Conservation (phyloP, 306 rosid genomes). For the Cajanus cajan region DNA sequence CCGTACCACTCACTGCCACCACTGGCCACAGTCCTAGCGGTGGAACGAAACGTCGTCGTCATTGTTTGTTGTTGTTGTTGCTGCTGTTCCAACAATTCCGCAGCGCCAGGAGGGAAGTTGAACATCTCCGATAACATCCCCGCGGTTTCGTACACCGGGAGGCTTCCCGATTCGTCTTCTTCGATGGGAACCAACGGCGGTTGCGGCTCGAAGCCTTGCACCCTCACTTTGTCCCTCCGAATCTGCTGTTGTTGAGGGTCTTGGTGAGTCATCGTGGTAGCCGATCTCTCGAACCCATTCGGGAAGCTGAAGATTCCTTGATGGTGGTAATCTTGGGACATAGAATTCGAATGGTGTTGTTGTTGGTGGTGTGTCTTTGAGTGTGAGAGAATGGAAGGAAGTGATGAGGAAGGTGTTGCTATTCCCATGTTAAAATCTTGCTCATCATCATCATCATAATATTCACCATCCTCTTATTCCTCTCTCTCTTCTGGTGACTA, state of each 20-base stretch:
- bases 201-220: slow-evolving; percentile 54
- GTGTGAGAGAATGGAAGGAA: slow-evolving; percentile 39
- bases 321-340: slow-evolving; percentile 90
- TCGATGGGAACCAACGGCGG: slow-evolving; percentile 23
- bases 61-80: slow-evolving; percentile 36
- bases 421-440: slow-evolving; percentile 62
- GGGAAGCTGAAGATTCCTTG: slow-evolving; percentile 70
- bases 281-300: slow-evolving; percentile 75
- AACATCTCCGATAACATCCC: slow-evolving; percentile 96
- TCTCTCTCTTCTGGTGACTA: background rate
- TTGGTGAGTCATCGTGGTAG: slow-evolving; percentile 31
- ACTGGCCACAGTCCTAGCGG: slow-evolving; percentile 23
- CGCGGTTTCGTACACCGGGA: slow-evolving; percentile 65
- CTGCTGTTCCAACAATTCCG: slow-evolving; percentile 60
- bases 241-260: slow-evolving; percentile 68
- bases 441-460: slow-evolving; percentile 27
- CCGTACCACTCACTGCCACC: slow-evolving; percentile 68
- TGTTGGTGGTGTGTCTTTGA: slow-evolving; percentile 20
- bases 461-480: background rate
- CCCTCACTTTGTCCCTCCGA: slow-evolving; percentile 75
- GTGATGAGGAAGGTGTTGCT: slow-evolving; percentile 47
- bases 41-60: slow-evolving; percentile 40
- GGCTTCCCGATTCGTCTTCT: slow-evolving; percentile 59
- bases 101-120: slow-evolving; percentile 54
- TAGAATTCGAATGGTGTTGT: slow-evolving; percentile 53